Evolutionary conservation across 805 yeast genomes (phyloP), one percentile per base, ranked within the genome.

Genomic region (Babjeviella inositovora): DNA sequence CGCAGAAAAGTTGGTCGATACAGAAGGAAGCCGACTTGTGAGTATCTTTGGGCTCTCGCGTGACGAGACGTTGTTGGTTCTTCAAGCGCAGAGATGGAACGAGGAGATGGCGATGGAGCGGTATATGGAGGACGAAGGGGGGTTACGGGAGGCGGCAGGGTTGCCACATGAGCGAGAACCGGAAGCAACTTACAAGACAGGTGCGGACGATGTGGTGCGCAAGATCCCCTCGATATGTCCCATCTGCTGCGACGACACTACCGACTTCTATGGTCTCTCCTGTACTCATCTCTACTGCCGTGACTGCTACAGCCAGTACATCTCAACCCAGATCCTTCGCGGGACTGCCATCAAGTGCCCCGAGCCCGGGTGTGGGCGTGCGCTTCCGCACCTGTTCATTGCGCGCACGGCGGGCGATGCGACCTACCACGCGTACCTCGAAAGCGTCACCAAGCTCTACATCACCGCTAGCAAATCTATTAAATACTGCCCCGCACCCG

Each of bases 271-370:
- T 34, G 45, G 59, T 3, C 43, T 81, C 10, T 57, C 57, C 9
- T 90, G 97, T 44, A 60, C 57, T 6, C 95, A 87, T 43, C 53
- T 50, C 24, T 76, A 55, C 34, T 90, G 98, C 41, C 34, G 53
- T 2, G 50, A 48, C 8, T 87, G 98, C 43, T 85, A 75, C 41
- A 38, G 49, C 9, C 56, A 55, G 16, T 85, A 81, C 40, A 48
- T 76, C 11, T 37, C 48, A 5, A 64, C 57, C 23, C 55, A 58
- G 26, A 32, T 53, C 27, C 23, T 30, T 52, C 22, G 38, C 24
- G 70, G 69, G 0, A 48, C 45, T 4, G 38, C 69, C 6, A 65
- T 81, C 3, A 50, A 57, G 13, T 87, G 97, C 39, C 80, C 80
- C 28, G 69, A 65, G 13, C 62, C 73, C 16, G 46, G 53, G 5